Evolutionary conservation across 2,329 filamentous ascomycete species (phyloP), one percentile per base, ranked within the genome.

Genomic region (Paraconiothyrium brasiliense): DNA sequence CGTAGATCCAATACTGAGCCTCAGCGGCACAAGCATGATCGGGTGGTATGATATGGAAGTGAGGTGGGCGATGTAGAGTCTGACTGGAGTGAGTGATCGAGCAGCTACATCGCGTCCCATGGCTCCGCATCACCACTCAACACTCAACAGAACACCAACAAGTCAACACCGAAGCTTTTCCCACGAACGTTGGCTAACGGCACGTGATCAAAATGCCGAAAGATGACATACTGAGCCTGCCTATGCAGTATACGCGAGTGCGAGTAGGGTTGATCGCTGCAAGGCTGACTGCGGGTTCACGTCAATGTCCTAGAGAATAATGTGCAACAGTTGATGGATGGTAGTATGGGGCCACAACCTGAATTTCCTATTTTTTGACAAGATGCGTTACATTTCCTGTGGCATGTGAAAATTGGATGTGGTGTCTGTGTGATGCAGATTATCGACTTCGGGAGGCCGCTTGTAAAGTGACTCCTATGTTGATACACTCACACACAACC

Each of bases 311-410:
- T 14, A 39, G 49, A 24, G 43, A 24, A 43, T 16, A 8, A 9
- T 55, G 6, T 46, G 14, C 13, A 20, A 4, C 10, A 14, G 3
- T 37, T 37, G 35, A 1, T 41, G 16, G 8, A 46, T 46, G 24
- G 4, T 44, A 54, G 14, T 2, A n/a, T 55, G 52, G 39, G 52
- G 52, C 52, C 52, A 46, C 34, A 55, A 13, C 24, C 13, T 24
- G 9, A 4, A 34, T 37, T 20, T 16, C 7, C 1, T 27, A 24
- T 2, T 35, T 32, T 1, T 14, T n/a, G 6, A 41, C n/a, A 24
- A 27, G 46, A 30, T 22, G 39, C 13, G 13, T 41, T 32, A 48
- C 24, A 10, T 48, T 30, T 32, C 16, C 13, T 48, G 24, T 24
- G 24, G 2, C 1, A 3, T 32, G 24, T 30, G 46, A 14, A 39